phyloP scores from a whole-genome alignment of 2,329 filamentous ascomycete genomes.

The Botrytis tulipae region DNA sequence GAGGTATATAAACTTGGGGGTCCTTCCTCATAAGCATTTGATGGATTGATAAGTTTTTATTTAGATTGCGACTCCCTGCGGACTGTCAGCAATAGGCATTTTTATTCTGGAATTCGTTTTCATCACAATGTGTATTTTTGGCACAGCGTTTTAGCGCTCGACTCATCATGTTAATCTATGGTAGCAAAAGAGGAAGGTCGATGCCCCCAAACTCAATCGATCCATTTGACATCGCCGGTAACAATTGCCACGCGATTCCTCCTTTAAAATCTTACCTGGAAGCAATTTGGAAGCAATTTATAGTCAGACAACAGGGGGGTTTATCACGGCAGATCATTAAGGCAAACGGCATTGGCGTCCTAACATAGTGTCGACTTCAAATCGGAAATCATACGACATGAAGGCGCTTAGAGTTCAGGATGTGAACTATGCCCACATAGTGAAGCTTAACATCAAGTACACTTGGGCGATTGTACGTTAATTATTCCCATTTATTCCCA shows the following conservation, averaged over 20 bases:
- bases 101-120: not conserved
- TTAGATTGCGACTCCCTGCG: not conserved
- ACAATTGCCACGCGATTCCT: not conserved
- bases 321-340: not conserved
- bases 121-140: conserved; percentile 3
- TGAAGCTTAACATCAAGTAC: not conserved
- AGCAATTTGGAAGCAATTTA: not conserved
- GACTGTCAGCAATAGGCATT: not conserved
- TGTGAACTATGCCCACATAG: not conserved
- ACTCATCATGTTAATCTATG: not conserved
- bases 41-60: not conserved
- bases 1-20: conserved; percentile 10
- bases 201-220: not conserved
- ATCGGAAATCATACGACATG: conserved; percentile 3
- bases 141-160: not conserved
- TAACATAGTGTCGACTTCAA: not conserved
- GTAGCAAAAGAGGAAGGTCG: not conserved
- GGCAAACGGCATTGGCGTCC: not conserved
- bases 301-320: not conserved
- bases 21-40: not conserved
- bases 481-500: not conserved
- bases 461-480: not conserved
- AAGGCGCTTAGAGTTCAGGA: not conserved
- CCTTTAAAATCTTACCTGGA: not conserved
- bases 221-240: conserved; percentile 10